These are phyloP conservation scores for Inonotus obliquus DNA, from an alignment of 1,284 basidiomycete species.

Conservation along the genomic window DNA sequence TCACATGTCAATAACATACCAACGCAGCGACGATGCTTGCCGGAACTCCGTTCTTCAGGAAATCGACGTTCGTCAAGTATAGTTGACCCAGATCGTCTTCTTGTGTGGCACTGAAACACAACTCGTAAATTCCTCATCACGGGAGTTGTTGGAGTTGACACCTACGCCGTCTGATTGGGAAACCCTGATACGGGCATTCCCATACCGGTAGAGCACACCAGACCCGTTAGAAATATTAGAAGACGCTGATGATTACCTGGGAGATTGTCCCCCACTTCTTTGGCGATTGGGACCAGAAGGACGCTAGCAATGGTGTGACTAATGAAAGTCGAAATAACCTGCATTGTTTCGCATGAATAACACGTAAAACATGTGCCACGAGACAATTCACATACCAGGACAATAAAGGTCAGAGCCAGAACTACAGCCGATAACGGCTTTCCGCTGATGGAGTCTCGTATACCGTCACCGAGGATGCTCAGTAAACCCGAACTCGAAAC, in stretches of 20 bases:
- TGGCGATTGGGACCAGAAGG: slow-evolving; percentile 92
- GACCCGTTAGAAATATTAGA: slow-evolving; percentile 86
- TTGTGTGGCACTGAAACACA: slow-evolving; percentile 69
- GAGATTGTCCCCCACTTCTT: slow-evolving; percentile 81
- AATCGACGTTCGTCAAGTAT: slow-evolving; percentile 83
- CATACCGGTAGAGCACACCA: slow-evolving; percentile 96
- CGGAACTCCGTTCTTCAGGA: slow-evolving; percentile 90
- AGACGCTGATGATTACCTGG: slow-evolving; percentile 63
- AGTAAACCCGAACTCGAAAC: slow-evolving; percentile 89
- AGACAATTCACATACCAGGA: slow-evolving; percentile 61
- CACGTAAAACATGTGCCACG: slow-evolving; percentile 25
- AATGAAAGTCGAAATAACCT: slow-evolving; percentile 86
- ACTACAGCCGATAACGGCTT: slow-evolving; percentile 80
- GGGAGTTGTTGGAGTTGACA: background rate
- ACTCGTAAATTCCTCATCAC: background rate
- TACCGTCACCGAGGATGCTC: slow-evolving; percentile 66
- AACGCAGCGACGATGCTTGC: slow-evolving; percentile 84
- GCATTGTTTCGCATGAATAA: slow-evolving; percentile 15
- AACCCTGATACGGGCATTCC: slow-evolving; percentile 98
- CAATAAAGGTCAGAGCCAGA: slow-evolving; percentile 75
- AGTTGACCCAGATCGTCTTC: slow-evolving; percentile 93
- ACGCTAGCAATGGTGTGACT: slow-evolving; percentile 97
- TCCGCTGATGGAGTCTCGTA: slow-evolving; percentile 69
- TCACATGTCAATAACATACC: slow-evolving; percentile 40
- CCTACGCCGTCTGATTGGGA: slow-evolving; percentile 93